Percentiles rank a stretch among this genome's conserved stretches.
phyloP scores from a whole-genome alignment of 768 basidiomycete genomes.

The Leccinum boreale region DNA sequence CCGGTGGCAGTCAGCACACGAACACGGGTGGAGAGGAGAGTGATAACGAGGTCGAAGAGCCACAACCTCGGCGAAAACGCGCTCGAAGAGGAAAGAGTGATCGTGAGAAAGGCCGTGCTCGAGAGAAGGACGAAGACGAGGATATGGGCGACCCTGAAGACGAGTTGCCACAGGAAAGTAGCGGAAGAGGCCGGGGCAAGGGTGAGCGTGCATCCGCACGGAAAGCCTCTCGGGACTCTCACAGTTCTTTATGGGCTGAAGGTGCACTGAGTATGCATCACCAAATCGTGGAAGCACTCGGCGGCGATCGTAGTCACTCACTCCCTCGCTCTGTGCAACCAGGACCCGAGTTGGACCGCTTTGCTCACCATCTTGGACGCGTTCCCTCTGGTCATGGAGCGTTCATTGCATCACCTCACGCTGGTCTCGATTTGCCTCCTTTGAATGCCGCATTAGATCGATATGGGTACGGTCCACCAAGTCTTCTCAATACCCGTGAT shows the following conservation, averaged over 20 bases:
- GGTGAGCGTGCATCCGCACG: slow-evolving; percentile 37
- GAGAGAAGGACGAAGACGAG: slow-evolving; percentile 44
- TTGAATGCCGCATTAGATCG: slow-evolving; percentile 42
- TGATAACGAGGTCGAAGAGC: slow-evolving; percentile 39
- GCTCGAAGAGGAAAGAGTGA: slow-evolving; percentile 39
- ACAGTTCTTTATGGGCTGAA: slow-evolving; percentile 32
- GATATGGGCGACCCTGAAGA: slow-evolving; percentile 46
- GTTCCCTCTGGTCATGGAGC: slow-evolving; percentile 34
- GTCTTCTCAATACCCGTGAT: slow-evolving; percentile 31
- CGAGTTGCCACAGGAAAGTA: slow-evolving; percentile 29
- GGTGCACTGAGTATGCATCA: slow-evolving; percentile 34
- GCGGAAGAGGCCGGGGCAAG: slow-evolving; percentile 34
- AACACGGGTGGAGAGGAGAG: slow-evolving; percentile 40
- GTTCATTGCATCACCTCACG: slow-evolving; percentile 35
- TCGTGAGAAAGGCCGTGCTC: slow-evolving; percentile 36
- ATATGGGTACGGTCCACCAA: slow-evolving; percentile 36
- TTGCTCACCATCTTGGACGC: slow-evolving; percentile 34
- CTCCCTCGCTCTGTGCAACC: slow-evolving; percentile 31
- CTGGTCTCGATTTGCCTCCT: slow-evolving; percentile 64
- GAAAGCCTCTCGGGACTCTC: slow-evolving; percentile 35
- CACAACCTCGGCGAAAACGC: slow-evolving; percentile 59
- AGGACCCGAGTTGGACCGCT: slow-evolving; percentile 30
- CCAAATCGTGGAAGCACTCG: slow-evolving; percentile 33
- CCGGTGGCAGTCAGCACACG: slow-evolving; percentile 32
- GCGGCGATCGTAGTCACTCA: slow-evolving; percentile 33